Conservation (phyloP, 1,284 basidiomycete species). For the Flammula alnicola region DNA sequence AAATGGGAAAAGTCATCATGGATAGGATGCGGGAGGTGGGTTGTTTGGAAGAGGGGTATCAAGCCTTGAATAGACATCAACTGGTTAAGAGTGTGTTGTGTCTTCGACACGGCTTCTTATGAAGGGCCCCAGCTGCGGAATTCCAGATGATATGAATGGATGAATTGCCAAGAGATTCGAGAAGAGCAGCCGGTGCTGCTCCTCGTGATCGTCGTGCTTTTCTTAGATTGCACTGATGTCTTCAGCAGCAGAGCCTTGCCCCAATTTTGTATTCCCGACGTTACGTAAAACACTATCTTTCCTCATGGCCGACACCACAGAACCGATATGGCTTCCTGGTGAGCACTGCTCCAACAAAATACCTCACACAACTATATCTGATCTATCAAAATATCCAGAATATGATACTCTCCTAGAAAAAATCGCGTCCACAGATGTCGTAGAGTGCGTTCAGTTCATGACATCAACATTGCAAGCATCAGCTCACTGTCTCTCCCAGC, state of each 20-base stretch:
- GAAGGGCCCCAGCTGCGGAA: no score
- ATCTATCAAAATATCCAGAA: conserved; percentile 45
- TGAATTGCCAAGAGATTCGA: no score
- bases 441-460: conserved; percentile 55
- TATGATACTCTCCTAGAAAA: conserved; percentile 58
- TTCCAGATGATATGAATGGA: no score
- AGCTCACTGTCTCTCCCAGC: conserved; percentile 42
- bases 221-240: no score
- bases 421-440: conserved; percentile 70
- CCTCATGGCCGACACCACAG: conserved; percentile 23
- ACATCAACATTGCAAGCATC: conserved; percentile 19
- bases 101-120: no score
- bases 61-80: conserved; percentile 29
- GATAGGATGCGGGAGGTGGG: conserved; percentile 9
- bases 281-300: conserved; percentile 8
- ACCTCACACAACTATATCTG: conserved; percentile 5
- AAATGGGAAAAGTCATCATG: conserved; percentile 17
- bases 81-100: no score
- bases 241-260: no score
- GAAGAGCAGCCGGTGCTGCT: no score
- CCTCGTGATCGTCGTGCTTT: no score
- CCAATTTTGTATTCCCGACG: no score
- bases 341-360: conserved; percentile 11
- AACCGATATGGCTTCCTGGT: conserved; percentile 55
- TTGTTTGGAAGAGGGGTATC: conserved; percentile 15